Evolutionary conservation across 805 yeast genomes (phyloP), one percentile per base, ranked within the genome.

Genomic region (Saturnispora sanitii): DNA sequence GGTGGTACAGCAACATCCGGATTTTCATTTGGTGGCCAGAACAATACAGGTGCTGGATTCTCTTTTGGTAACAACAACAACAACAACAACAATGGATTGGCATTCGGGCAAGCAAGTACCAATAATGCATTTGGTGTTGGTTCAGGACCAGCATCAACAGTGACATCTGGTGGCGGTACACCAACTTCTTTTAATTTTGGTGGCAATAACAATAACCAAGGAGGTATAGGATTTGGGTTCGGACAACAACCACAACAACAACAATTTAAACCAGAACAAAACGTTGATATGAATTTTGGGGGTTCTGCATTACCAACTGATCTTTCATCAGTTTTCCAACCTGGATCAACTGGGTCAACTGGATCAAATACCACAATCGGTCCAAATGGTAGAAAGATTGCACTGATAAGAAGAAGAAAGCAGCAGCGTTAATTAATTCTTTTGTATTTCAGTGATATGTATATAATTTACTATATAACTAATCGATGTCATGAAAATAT

Each of bases 211-310:
- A 29, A 36, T 19, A 29, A 22, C n/a, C 15, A 23, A 7, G 6
- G n/a, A 4, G 35, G 29, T 12, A 11, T 27, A 6, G 16, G 30
- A 12, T 23, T 8, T 23, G 16, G 28, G 20, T 6, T 29, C 40
- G 16, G 15, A 18, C 9, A 30, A 22, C 27, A 20, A 22, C 21
- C 18, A 22, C 16, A 17, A 9, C 18, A 8, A n/a, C 33, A 30
- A 30, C 33, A 30, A 16, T 18, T 16, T 11, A 15, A 29, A 6
- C 25, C 25, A 11, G 31, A 23, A 9, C 11, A 17, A n/a, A 27
- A 16, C 31, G 11, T 35, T 31, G 16, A 19, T 20, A 26, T 32
- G 35, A 55, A 59, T 37, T 59, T 60, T 42, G 47, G 61, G 2
- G 63, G 62, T 13, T 26, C 32, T 19, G 30, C 33, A 11, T 16